These are phyloP conservation scores for Isabelozyma heimii DNA, from an alignment of 805 yeast genomes.

Conservation along the genomic window DNA sequence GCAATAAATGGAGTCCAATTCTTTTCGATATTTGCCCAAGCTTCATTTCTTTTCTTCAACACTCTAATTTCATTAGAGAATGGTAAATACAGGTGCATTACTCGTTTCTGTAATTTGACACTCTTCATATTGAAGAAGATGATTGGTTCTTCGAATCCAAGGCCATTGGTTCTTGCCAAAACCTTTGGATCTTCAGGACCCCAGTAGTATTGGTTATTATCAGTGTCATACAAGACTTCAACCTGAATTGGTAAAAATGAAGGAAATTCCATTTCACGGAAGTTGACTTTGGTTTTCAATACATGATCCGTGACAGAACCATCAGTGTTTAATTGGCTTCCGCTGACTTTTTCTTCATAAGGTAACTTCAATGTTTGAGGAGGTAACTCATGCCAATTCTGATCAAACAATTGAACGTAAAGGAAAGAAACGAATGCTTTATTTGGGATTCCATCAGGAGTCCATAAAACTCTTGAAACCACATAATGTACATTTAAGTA, in stretches of 20 bases:
- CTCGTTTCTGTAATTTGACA: constrained; percentile 3
- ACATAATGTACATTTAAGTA: constrained; percentile 16
- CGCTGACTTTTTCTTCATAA: constrained; percentile 13
- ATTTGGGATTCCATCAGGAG: constrained; percentile 12
- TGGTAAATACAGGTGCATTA: constrained; percentile 10
- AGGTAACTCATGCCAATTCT: constrained; percentile 18
- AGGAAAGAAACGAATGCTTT: constrained; percentile 13
- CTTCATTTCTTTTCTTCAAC: constrained; percentile 10
- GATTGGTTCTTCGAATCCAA: constrained; percentile 12
- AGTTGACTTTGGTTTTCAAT: constrained; percentile 7
- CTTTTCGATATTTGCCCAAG: constrained; percentile 15
- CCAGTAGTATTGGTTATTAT: constrained; percentile 7
- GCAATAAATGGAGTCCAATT: constrained; percentile 26
- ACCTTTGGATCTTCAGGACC: constrained; percentile 17
- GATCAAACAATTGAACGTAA: constrained; percentile 18
- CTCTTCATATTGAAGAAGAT: constrained; percentile 10
- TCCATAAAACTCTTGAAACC: constrained; percentile 16
- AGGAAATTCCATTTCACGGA: constrained; percentile 14
- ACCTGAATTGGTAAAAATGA: constrained; percentile 15
- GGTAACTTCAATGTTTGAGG: constrained; percentile 11
- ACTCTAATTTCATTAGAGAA: constrained; percentile 11
- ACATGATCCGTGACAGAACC: constrained; percentile 10
- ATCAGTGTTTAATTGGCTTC: constrained; percentile 11
- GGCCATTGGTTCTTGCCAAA: constrained; percentile 6
- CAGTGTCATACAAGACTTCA: constrained; percentile 4